Conservation (phyloP, 768 basidiomycete genomes). For the Mycena sanguinolenta region DNA sequence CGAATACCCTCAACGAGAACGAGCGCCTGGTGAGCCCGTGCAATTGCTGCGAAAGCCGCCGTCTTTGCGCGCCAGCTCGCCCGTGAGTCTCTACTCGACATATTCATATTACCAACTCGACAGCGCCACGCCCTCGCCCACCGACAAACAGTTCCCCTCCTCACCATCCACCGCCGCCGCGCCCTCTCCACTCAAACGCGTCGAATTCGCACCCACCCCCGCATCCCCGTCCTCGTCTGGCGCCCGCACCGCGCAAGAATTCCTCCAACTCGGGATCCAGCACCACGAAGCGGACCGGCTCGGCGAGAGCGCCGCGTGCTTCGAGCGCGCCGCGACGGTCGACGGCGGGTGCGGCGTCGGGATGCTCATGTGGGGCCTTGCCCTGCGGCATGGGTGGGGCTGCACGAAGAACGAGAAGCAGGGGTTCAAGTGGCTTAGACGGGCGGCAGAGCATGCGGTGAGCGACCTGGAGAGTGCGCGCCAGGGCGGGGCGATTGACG, state of each 20-base stretch:
- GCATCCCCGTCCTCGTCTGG: conserved; percentile 20
- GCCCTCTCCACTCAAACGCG: conserved; percentile 12
- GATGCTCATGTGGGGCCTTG: conserved; percentile 93
- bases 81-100: conserved; percentile 65
- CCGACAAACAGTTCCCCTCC: conserved; percentile 44
- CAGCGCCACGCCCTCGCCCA: conserved; percentile 58
- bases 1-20: too few relatives aligned
- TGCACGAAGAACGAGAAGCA: conserved; percentile 81
- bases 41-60: conserved; percentile 51
- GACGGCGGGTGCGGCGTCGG: conserved; percentile 88
- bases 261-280: conserved; percentile 81
- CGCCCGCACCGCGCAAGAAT: conserved; percentile 68
- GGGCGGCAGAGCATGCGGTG: conserved; percentile 86
- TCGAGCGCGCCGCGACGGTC: conserved; percentile 81
- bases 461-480: conserved; percentile 78
- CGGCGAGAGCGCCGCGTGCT: conserved; percentile 75
- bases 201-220: conserved; percentile 29
- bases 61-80: conserved; percentile 51
- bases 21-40: conserved; percentile 15
- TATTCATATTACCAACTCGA: conserved; percentile 79
- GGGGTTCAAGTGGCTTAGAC: conserved; percentile 86
- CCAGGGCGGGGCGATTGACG: conserved; percentile 60
- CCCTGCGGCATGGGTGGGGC: conserved; percentile 92
- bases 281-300: conserved; percentile 83
- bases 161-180: conserved; percentile 36